Conservation (phyloP, 2,329 filamentous ascomycete genomes). For the Paecilomyces niveus region DNA sequence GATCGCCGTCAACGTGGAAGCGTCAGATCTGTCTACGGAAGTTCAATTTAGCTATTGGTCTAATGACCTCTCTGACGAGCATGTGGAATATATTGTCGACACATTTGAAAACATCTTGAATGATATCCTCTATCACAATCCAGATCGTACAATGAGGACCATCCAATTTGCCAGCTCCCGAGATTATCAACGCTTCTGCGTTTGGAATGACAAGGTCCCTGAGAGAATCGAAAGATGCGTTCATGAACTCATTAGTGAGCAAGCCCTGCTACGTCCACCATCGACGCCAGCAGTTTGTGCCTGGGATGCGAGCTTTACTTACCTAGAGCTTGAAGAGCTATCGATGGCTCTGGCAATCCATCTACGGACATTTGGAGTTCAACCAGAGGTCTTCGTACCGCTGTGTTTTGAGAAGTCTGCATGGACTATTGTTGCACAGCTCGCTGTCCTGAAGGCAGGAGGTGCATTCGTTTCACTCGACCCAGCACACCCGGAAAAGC, state of each 20-base stretch:
- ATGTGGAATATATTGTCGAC: conserved; percentile 23
- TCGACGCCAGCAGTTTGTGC: conserved; percentile 24
- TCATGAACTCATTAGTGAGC: conserved; percentile 30
- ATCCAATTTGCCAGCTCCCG: conserved; percentile 23
- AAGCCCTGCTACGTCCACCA: conserved; percentile 13
- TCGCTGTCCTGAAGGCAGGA: conserved; percentile 36
- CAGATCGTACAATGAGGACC: conserved; percentile 14
- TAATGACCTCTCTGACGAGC: conserved; percentile 38
- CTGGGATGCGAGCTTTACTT: conserved; percentile 31
- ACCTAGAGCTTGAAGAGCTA: conserved; percentile 29
- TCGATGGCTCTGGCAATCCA: conserved; percentile 29
- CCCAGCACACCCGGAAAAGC: conserved; percentile 31
- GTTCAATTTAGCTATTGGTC: conserved; percentile 47
- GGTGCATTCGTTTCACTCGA: conserved; percentile 37
- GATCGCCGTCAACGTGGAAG: conserved; percentile 21
- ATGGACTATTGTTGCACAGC: conserved; percentile 35
- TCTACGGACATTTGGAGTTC: conserved; percentile 31
- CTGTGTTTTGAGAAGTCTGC: conserved; percentile 38
- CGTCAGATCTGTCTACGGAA: conserved; percentile 32
- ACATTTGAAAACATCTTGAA: conserved; percentile 26
- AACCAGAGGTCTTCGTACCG: conserved; percentile 31
- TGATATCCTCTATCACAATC: conserved; percentile 15
- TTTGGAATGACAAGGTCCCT: conserved; percentile 27
- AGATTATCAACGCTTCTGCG: conserved; percentile 22
- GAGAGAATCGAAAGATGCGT: conserved; percentile 24